These are phyloP conservation scores for Alternaria viburni DNA, from an alignment of 2,329 filamentous ascomycete genomes.

Conservation along the genomic window DNA sequence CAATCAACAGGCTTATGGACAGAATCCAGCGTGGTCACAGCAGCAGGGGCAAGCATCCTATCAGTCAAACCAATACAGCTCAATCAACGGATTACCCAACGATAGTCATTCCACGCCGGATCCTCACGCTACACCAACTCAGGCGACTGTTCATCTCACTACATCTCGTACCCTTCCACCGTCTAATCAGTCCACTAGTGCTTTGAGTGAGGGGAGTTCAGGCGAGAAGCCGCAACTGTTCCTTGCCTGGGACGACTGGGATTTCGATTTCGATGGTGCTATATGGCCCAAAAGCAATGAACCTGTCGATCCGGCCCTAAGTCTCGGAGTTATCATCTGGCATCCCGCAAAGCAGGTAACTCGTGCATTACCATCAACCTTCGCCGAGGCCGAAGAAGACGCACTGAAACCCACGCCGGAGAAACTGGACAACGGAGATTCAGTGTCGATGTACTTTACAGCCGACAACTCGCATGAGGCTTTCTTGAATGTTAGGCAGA, in stretches of 20 bases:
- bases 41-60: constrained; percentile 22
- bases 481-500: constrained; percentile 56
- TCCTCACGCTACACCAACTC: constrained; percentile 38
- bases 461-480: constrained; percentile 52
- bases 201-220: constrained; percentile 21
- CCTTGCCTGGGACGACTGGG: constrained; percentile 49
- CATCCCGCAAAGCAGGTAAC: constrained; percentile 53
- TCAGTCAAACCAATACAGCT: constrained; percentile 22
- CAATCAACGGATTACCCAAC: constrained; percentile 17
- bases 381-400: constrained; percentile 53
- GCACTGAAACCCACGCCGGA: constrained; percentile 48
- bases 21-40: constrained; percentile 30
- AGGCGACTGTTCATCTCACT: constrained; percentile 27
- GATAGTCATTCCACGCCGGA: constrained; percentile 20
- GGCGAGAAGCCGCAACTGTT: constrained; percentile 40
- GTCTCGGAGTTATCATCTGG: constrained; percentile 56
- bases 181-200: constrained; percentile 20
- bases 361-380: constrained; percentile 52
- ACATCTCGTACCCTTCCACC: constrained; percentile 17
- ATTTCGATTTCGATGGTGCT: constrained; percentile 53
- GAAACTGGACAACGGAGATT: constrained; percentile 50
- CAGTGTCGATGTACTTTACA: constrained; percentile 59
- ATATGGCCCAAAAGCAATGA: constrained; percentile 55
- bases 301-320: constrained; percentile 52
- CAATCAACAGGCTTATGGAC: constrained; percentile 33